Conservation (phyloP, 805 yeast genomes). For the Maudiozyma serrabonitensis region DNA sequence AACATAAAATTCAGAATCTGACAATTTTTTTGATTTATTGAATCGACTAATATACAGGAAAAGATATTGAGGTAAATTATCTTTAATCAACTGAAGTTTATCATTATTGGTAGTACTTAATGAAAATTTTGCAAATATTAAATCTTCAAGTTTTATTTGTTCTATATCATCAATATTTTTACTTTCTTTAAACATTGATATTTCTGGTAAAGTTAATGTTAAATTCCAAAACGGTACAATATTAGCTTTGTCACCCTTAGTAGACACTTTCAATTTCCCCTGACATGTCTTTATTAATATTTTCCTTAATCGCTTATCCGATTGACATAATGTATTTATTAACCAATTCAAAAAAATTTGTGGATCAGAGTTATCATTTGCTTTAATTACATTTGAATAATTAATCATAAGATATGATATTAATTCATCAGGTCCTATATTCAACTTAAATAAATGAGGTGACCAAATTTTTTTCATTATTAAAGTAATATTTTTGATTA, state of each 20-base stretch:
- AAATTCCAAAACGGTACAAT: slow-evolving; percentile 27
- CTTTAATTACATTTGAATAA: slow-evolving; percentile 36
- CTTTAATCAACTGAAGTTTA: slow-evolving; percentile 28
- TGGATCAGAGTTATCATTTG: slow-evolving; percentile 33
- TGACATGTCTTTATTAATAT: slow-evolving; percentile 35
- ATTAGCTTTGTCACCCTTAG: neutral
- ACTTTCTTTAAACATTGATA: slow-evolving; percentile 46
- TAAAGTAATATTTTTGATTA: slow-evolving; percentile 37
- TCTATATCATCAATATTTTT: slow-evolving; percentile 38
- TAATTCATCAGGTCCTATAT: slow-evolving; percentile 60
- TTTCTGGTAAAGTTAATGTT: slow-evolving; percentile 49
- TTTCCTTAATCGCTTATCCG: slow-evolving; percentile 21
- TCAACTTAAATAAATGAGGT: slow-evolving; percentile 37
- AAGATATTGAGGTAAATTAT: slow-evolving; percentile 42
- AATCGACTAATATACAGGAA: slow-evolving; percentile 51
- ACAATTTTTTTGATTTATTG: slow-evolving; percentile 11
- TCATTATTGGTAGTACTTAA: slow-evolving; percentile 29
- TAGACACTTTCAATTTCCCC: slow-evolving; percentile 38
- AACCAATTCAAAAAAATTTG: slow-evolving; percentile 52
- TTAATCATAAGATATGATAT: slow-evolving; percentile 37
- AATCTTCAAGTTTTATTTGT: slow-evolving; percentile 36
- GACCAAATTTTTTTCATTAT: slow-evolving; percentile 59
- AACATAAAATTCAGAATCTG: slow-evolving; percentile 19
- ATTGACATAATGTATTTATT: slow-evolving; percentile 36
- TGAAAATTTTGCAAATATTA: slow-evolving; percentile 35